A percentile compares a stretch with the other conserved stretches of the same genome.
These are phyloP conservation scores for Rhodamnia argentea DNA, from an alignment of 345 rosid genomes.

Conservation along the genomic window DNA sequence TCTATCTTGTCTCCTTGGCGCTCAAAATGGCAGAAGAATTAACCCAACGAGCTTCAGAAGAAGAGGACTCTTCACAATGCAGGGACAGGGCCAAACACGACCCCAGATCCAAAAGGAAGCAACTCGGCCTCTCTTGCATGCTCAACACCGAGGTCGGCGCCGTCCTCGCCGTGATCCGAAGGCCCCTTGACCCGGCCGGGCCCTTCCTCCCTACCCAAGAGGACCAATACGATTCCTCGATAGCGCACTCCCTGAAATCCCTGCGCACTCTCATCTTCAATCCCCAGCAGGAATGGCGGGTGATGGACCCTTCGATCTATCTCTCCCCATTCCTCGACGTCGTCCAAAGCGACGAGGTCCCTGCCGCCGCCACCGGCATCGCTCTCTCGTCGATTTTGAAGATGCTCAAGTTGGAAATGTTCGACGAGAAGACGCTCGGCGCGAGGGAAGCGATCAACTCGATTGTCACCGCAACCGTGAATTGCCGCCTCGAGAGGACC, in stretches of 20 bases:
- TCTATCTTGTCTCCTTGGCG: not conserved
- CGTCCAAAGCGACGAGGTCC: slow-evolving; percentile 66
- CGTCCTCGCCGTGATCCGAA: slow-evolving; percentile 65
- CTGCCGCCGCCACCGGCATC: slow-evolving; percentile 61
- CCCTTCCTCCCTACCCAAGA: slow-evolving; percentile 42
- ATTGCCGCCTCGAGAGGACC: slow-evolving; percentile 78
- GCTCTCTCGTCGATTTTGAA: slow-evolving; percentile 59
- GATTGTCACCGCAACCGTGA: slow-evolving; percentile 46
- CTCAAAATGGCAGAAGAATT: not conserved
- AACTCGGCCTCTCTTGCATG: slow-evolving; percentile 77
- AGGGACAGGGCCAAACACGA: not conserved
- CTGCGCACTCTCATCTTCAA: slow-evolving; percentile 72
- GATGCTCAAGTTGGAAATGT: slow-evolving; percentile 51
- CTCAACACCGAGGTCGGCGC: slow-evolving; percentile 89
- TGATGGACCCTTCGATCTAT: slow-evolving; percentile 69
- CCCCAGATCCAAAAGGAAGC: slow-evolving; percentile 29
- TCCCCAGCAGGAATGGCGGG: slow-evolving; percentile 84
- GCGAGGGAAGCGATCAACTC: slow-evolving; percentile 56
- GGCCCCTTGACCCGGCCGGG: slow-evolving; percentile 30
- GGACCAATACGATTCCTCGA: slow-evolving; percentile 34
- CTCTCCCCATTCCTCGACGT: slow-evolving; percentile 80
- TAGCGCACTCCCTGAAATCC: slow-evolving; percentile 64
- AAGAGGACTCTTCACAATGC: not conserved
- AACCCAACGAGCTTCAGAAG: not conserved
- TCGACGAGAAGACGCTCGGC: slow-evolving; percentile 73